A percentile compares a stretch with the other conserved stretches of the same genome.
phyloP scores from a whole-genome alignment of 2,329 filamentous ascomycete species.

The Biscogniauxia marginata region DNA sequence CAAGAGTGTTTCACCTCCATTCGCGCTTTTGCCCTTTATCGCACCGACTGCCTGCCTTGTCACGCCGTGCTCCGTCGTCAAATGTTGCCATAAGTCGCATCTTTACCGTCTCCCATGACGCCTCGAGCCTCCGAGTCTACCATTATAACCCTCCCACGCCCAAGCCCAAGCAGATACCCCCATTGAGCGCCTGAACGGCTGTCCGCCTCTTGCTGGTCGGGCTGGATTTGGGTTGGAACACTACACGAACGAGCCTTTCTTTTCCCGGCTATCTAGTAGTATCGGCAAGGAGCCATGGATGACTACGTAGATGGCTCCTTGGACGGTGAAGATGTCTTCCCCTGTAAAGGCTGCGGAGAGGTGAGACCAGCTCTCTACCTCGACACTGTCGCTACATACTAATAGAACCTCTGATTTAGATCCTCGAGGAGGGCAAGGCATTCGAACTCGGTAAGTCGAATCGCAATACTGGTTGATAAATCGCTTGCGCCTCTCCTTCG shows the following conservation, averaged over 20 bases:
- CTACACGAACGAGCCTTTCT: neutral
- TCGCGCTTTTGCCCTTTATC: neutral
- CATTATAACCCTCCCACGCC: neutral
- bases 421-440: slow-evolving; percentile 96
- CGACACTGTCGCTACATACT: slow-evolving; percentile 16
- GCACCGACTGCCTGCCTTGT: neutral
- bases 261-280: slow-evolving; percentile 13
- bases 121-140: slow-evolving; percentile 9
- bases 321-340: slow-evolving; percentile 80
- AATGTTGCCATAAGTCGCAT: neutral
- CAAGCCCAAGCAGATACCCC: neutral
- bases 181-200: slow-evolving; percentile 4
- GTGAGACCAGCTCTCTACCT: slow-evolving; percentile 47
- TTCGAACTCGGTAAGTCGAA: slow-evolving; percentile 81
- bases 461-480: neutral
- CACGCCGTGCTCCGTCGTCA: neutral
- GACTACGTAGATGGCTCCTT: slow-evolving; percentile 64
- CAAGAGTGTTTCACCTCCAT: neutral
- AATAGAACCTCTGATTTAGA: slow-evolving; percentile 52
- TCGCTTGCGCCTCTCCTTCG: neutral
- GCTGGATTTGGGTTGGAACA: slow-evolving; percentile 6
- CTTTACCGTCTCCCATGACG: slow-evolving; percentile 14
- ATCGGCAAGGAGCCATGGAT: slow-evolving; percentile 46
- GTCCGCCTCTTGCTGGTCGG: slow-evolving; percentile 1
- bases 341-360: slow-evolving; percentile 92